Percentiles rank a stretch among this genome's conserved stretches.
Conservation (phyloP, 257 asterid genomes). For the Fraxinus americana region DNA sequence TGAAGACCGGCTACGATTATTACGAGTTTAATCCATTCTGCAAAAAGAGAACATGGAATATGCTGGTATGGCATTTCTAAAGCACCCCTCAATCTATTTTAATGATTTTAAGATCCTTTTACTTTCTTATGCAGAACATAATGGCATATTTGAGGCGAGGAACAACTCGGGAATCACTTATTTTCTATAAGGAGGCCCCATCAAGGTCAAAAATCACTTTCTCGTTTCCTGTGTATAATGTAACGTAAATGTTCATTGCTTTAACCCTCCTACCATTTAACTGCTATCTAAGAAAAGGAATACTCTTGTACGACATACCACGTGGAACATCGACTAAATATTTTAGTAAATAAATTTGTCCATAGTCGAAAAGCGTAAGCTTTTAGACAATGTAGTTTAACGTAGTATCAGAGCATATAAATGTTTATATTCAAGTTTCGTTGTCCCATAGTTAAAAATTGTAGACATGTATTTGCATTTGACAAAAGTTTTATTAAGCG, state of each 20-base stretch:
- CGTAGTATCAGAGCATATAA: background rate
- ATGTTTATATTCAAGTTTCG: background rate
- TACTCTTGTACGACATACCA: background rate
- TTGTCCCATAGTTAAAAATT: background rate
- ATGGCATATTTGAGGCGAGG: conserved; percentile 86
- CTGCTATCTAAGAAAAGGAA: background rate
- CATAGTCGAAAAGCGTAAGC: background rate
- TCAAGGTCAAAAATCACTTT: conserved; percentile 55
- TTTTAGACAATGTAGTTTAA: background rate
- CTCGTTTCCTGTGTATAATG: conserved; percentile 9
- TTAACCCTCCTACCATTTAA: background rate
- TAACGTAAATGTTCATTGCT: conserved; percentile 4
- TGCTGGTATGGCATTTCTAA: conserved; percentile 3
- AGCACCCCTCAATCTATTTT: background rate
- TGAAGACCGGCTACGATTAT: background rate
- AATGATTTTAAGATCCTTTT: conserved; percentile 14
- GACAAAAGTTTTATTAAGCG: background rate
- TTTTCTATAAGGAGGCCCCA: conserved; percentile 61
- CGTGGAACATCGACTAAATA: background rate
- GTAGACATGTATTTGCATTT: background rate
- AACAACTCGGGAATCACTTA: conserved; percentile 72
- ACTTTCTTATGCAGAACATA: conserved; percentile 54
- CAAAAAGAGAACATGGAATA: conserved; percentile 6
- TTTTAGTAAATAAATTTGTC: background rate
- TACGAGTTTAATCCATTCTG: background rate